A percentile compares a stretch with the other conserved stretches of the same genome.
Evolutionary conservation across 2,329 filamentous ascomycete genomes (phyloP).

Genomic region (Fusarium acutatum): DNA sequence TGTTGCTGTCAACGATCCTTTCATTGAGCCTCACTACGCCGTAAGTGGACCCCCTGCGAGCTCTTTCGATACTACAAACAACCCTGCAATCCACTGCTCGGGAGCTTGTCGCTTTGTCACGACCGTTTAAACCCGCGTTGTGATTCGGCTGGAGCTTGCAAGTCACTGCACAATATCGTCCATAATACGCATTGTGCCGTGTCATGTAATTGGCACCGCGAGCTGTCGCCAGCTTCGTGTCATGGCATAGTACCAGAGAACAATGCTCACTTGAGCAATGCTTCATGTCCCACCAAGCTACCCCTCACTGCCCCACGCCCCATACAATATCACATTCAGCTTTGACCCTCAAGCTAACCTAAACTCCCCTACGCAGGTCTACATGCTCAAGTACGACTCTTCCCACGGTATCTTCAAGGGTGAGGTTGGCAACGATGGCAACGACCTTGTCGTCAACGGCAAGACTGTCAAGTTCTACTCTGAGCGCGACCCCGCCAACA

Average conservation of each 20-base stretch:
- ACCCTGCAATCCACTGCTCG: not conserved
- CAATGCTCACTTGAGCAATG: not conserved
- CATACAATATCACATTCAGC: not conserved
- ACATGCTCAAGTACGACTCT: conserved; percentile 99
- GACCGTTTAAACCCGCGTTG: not conserved
- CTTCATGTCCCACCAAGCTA: conserved; percentile 10
- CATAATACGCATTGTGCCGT: not conserved
- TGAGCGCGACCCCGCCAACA: conserved; percentile 87
- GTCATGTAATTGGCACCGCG: not conserved
- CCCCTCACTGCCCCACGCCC: conserved; percentile 25
- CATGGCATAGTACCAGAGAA: not conserved
- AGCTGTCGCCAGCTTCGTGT: not conserved
- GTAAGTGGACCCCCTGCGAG: conserved; percentile 66
- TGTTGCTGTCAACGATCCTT: conserved; percentile 98
- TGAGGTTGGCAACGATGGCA: conserved; percentile 75
- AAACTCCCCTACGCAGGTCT: conserved; percentile 68
- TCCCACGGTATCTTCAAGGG: conserved; percentile 98
- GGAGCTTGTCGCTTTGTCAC: not conserved
- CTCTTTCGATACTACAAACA: conserved; percentile 5
- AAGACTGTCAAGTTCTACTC: conserved; percentile 95
- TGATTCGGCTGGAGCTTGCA: not conserved
- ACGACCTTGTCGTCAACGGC: conserved; percentile 87
- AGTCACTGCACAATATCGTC: not conserved
- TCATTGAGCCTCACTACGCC: conserved; percentile 98
- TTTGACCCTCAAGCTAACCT: conserved; percentile 9